Percentiles rank a stretch among this genome's conserved stretches.
Evolutionary conservation across 225 moss, liverwort and hornwort species (phyloP).

Genomic region (Antitrichia curtipendula): DNA sequence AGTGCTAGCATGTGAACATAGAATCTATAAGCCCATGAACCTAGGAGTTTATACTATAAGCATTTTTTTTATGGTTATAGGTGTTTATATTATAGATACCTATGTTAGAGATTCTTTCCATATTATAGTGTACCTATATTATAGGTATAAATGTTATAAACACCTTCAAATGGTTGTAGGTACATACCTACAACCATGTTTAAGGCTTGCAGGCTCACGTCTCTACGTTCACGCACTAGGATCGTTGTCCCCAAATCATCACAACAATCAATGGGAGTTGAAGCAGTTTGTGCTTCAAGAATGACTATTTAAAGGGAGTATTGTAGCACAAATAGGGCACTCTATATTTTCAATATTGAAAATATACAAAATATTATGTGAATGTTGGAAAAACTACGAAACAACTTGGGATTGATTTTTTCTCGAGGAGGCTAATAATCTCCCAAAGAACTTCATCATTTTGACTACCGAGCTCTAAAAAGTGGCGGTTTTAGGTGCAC

Average conservation of each 20-base stretch:
- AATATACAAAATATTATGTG: not conserved
- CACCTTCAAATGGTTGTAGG: no score
- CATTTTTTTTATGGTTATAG: no score
- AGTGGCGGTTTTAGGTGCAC: not conserved
- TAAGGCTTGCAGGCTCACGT: no score
- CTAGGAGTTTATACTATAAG: no score
- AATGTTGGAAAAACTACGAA: accelerated
- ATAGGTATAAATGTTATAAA: no score
- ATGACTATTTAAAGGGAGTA: not conserved
- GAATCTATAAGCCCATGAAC: no score
- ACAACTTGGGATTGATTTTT: not conserved
- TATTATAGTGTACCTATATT: no score
- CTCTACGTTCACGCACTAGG: no score
- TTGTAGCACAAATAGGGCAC: accelerated
- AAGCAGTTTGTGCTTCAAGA: not conserved
- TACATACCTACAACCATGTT: no score
- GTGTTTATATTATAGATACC: no score
- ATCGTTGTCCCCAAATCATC: accelerated
- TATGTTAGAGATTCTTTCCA: no score
- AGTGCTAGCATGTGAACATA: no score
- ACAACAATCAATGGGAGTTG: accelerated
- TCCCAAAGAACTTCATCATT: not conserved
- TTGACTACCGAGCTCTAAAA: not conserved
- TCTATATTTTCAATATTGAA: not conserved
- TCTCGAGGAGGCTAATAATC: not conserved